Evolutionary conservation across 2,329 filamentous ascomycete species (phyloP).

Genomic region (Geoglossum cookeanum): DNA sequence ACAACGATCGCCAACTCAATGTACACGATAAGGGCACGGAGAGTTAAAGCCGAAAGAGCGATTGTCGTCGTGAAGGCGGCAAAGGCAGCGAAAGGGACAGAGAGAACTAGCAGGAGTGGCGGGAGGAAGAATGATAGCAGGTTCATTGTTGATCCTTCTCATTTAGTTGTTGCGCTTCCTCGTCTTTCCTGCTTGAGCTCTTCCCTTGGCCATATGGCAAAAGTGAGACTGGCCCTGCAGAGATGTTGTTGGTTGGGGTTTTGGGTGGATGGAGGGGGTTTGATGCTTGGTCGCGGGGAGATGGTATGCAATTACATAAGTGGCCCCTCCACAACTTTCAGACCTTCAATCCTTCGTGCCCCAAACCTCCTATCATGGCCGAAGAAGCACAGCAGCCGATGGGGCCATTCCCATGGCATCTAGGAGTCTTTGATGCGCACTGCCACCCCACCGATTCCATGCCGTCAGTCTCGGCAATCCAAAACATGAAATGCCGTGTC

Average conservation of each 20-base stretch:
- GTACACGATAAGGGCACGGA: conserved; percentile 42
- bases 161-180: background rate
- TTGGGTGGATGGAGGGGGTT: background rate
- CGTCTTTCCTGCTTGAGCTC: background rate
- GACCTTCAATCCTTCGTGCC: background rate
- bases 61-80: conserved; percentile 44
- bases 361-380: background rate
- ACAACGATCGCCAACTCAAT: conserved; percentile 41
- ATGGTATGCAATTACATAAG: background rate
- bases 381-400: conserved; percentile 5
- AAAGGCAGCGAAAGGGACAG: conserved; percentile 42
- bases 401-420: conserved; percentile 36
- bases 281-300: background rate
- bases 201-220: background rate
- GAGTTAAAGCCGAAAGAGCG: conserved; percentile 40
- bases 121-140: background rate
- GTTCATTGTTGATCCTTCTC: background rate
- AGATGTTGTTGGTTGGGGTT: background rate
- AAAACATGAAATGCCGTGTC: conserved; percentile 35
- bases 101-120: conserved; percentile 28
- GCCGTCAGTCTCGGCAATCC: conserved; percentile 32
- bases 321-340: background rate
- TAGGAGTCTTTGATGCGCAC: conserved; percentile 44
- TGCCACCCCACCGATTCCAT: conserved; percentile 49
- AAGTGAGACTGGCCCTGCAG: background rate